Base-by-base conservation (phyloP, 2,329 filamentous ascomycete genomes). In the Pseudogymnoascus sp. region DNA sequence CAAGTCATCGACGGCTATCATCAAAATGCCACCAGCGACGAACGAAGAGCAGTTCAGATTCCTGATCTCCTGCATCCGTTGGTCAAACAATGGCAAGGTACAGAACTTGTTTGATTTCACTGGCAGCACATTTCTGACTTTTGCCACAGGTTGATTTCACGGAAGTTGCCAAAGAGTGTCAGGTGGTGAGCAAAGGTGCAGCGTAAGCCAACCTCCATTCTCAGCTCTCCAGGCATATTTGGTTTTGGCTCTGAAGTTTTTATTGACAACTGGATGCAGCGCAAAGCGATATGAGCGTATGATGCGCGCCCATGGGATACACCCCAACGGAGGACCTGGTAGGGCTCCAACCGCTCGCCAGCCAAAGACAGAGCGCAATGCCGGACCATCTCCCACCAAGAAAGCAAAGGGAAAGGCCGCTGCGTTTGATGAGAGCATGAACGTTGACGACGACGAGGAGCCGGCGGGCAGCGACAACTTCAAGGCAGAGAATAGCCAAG, bases 251-350 rank as follows among this genome's bases (percentile, higher is more conserved):
- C 59, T 5, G n/a, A 14, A 22, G 37, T 63, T 59, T 37, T 63
- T 38, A 60, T 59, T 61, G 41, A 31, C 22, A 41, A 26, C 56
- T 60, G 19, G 38, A 33, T 12, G 65, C 69, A 89, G 87, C 1
- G 82, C 85, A 66, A 89, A 89, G 75, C 78, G 87, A 68, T 89
- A 87, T 69, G 84, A 88, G 73, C 82, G 87, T 33, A 79, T 90
- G 71, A 78, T 88, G 75, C 86, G 87, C 71, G 75, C 81, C 7
- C 78, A 86, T 66, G 79, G 78, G 26, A 82, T 87, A 62, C 60
- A 67, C 8, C 60, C 70, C 60, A 71, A 69, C 59, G 68, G 67
- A 53, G 69, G 66, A 33, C 63, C 63, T 10, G 64, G 68, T 61
- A 72, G 72, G 41, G 62, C 69, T 19, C 61, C 68, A 3, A 64